Conservation (phyloP, 768 basidiomycete genomes). For the Filobasidium floriforme region DNA sequence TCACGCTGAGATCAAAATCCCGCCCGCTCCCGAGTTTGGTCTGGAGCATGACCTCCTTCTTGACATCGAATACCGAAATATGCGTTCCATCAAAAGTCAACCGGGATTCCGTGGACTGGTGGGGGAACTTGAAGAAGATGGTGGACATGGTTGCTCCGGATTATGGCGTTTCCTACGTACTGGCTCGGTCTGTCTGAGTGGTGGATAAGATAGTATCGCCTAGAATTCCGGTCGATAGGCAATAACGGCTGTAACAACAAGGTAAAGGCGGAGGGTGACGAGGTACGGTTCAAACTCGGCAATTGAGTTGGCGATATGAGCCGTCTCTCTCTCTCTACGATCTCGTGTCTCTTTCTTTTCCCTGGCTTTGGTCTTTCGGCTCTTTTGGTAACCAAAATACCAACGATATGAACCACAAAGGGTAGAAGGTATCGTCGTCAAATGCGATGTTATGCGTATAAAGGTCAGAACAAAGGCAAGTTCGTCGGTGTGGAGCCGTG, state of each 20-base stretch:
- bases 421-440: background rate
- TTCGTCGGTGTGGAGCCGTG: no score
- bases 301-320: background rate
- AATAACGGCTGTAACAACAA: no score
- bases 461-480: background rate
- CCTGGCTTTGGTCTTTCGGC: background rate
- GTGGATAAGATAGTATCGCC: no score
- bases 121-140: constrained; percentile 97
- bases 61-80: constrained; percentile 97
- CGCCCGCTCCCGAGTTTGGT: constrained; percentile 84
- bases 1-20: constrained; percentile 88
- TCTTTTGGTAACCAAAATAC: background rate
- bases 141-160: constrained; percentile 60
- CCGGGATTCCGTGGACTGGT: constrained; percentile 85
- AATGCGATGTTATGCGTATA: constrained; percentile 2
- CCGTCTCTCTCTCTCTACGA: background rate
- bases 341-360: background rate
- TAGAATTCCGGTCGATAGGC: no score
- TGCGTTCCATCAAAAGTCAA: constrained; percentile 97
- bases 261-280: no score
- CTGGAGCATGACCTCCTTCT: constrained; percentile 93
- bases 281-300: no score
- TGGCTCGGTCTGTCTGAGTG: no score
- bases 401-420: background rate
- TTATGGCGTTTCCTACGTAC: background rate